Evolutionary conservation across 306 rosid species (phyloP).

Genomic region (Fragaria ananassa): DNA sequence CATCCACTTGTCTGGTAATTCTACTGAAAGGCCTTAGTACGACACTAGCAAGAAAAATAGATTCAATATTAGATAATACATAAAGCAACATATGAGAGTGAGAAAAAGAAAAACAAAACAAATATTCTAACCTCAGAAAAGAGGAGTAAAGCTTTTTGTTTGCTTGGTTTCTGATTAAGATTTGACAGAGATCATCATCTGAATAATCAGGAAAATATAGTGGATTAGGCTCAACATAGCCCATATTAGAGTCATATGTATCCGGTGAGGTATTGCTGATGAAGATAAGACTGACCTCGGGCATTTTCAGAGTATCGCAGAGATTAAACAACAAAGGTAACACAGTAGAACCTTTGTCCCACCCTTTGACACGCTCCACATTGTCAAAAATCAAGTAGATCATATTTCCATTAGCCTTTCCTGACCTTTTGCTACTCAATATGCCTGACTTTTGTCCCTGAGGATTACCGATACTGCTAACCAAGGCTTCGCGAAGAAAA

Average conservation of each 20-base stretch:
- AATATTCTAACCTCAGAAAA: conserved; percentile 59
- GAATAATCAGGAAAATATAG: conserved; percentile 70
- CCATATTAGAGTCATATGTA: conserved; percentile 74
- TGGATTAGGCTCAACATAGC: conserved; percentile 71
- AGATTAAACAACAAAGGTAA: conserved; percentile 75
- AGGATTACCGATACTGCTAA: conserved; percentile 39
- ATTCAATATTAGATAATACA: conserved; percentile 18
- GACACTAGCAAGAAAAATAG: conserved; percentile 48
- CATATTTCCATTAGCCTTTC: conserved; percentile 60
- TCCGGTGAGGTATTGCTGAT: conserved; percentile 82
- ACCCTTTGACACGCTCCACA: conserved; percentile 72
- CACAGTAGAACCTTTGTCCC: conserved; percentile 80
- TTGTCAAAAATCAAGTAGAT: conserved; percentile 81
- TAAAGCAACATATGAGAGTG: conserved; percentile 8
- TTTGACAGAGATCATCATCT: conserved; percentile 61
- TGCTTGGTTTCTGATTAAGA: conserved; percentile 56
- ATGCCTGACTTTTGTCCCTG: conserved; percentile 41
- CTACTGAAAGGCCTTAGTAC: conserved; percentile 65
- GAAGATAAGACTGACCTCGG: conserved; percentile 74
- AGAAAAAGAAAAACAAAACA: not conserved
- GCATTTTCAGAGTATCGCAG: conserved; percentile 67
- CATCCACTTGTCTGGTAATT: conserved; percentile 68
- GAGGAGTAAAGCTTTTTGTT: conserved; percentile 72
- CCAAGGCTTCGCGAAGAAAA: conserved; percentile 72
- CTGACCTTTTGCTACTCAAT: conserved; percentile 31